Base-by-base conservation (phyloP, 306 rosid genomes). In the Quercus engelmannii region DNA sequence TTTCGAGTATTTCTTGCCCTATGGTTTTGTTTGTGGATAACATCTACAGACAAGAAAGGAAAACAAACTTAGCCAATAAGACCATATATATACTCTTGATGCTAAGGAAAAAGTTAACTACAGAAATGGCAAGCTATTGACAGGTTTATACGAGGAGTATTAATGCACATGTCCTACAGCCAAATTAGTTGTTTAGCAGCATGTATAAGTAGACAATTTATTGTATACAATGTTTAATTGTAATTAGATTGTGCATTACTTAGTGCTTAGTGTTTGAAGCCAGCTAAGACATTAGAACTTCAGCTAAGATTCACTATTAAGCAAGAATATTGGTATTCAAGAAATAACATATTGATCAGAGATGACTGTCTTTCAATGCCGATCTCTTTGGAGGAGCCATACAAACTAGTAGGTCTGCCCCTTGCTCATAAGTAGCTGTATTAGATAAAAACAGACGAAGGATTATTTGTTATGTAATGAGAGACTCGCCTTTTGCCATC, bases 401-500 rank as follows among this genome's bases (percentile, higher is more conserved):
- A 12, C 26, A 4, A 11, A 49, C 1, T 1, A 49, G 54, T 3
- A 49, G 17, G 5, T 49, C 15, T 49, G 54, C 54, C 54, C 54
- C 54, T 43, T 43, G 13, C 13, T 43, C 13, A 11, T 8, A 4
- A 21, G 26, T 21, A 9, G 1, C 1, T 10, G 4, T 61, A 5
- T 61, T 10, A 61, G 28, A 0, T 3, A 4, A n/a, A n/a, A 61
- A 20, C 23, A 61, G 68, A 79, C 14, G 0, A n/a, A n/a, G 33
- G 30, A 61, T 61, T n/a, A n/a, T 61, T 18, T 9, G 28, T n/a
- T 12, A 61, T 61, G 25, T 9, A 23, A 61, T 17, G 68, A 61
- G 28, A 61, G 33, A 61, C 68, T 74, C n/a, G 62, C 86, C 83
- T 79, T 79, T 41, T 79, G 63, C 83, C 83, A 78, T 31, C 86